Conservation (phyloP, 768 basidiomycete species). For the Phanerochaete carnosa region DNA sequence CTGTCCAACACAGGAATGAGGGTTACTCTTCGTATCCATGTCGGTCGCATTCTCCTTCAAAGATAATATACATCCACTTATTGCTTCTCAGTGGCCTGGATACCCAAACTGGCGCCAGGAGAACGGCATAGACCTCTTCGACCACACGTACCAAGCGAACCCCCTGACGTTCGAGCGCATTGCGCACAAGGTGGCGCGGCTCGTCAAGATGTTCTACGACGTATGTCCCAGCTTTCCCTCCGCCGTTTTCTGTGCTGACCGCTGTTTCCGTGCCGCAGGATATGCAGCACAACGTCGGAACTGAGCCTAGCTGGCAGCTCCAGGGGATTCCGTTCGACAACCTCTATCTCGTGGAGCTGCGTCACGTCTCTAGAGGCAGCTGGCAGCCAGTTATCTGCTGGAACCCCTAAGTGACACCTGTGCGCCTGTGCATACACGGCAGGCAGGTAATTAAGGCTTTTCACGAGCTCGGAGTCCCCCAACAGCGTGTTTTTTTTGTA, state of each 20-base stretch:
- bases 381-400: constrained; percentile 8
- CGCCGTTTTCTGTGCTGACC: not conserved
- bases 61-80: not conserved
- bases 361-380: constrained; percentile 4
- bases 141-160: not conserved
- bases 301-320: not conserved
- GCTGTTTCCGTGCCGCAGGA: not conserved
- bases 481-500: too few species aligned
- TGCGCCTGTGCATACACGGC: too few species aligned
- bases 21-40: not conserved
- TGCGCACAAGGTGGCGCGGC: not conserved
- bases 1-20: not conserved
- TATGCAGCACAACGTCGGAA: not conserved
- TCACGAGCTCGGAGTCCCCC: too few species aligned
- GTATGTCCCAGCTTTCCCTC: not conserved
- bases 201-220: not conserved
- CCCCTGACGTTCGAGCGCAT: not conserved
- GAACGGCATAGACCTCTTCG: not conserved
- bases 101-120: not conserved
- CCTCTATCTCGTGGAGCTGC: not conserved
- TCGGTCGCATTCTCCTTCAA: not conserved
- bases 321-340: not conserved
- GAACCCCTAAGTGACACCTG: too few species aligned
- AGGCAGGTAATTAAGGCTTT: too few species aligned
- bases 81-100: not conserved